These are phyloP conservation scores for Neurospora africana DNA, from an alignment of 495 filamentous ascomycete species.

Conservation along the genomic window DNA sequence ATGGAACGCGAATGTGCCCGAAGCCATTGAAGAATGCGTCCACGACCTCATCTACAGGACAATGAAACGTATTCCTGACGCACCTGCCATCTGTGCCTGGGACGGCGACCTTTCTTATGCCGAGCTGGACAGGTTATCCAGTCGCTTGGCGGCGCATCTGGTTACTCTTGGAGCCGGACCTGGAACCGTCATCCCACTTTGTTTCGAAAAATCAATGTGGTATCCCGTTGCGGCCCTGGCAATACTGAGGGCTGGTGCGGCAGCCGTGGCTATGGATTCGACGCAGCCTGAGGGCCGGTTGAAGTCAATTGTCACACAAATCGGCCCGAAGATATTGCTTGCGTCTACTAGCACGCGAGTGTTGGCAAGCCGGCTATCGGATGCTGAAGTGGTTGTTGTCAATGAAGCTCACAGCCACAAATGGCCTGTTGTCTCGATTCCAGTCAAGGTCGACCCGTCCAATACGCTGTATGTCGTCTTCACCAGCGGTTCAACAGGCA, in stretches of 20 bases:
- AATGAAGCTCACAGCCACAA: background rate
- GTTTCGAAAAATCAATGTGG: constrained; percentile 39
- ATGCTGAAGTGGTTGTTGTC: background rate
- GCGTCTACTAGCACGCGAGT: background rate
- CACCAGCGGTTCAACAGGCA: constrained; percentile 52
- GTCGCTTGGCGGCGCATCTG: constrained; percentile 34
- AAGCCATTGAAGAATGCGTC: constrained; percentile 3
- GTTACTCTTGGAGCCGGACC: constrained; percentile 36
- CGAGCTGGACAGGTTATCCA: constrained; percentile 37
- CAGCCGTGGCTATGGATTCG: constrained; percentile 46
- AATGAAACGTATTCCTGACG: background rate
- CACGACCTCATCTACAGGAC: constrained; percentile 15
- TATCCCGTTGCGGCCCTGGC: constrained; percentile 36
- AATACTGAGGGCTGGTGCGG: constrained; percentile 35
- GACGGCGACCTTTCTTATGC: constrained; percentile 42
- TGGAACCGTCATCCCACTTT: constrained; percentile 29
- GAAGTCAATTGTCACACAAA: constrained; percentile 15
- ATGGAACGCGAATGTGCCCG: constrained; percentile 7
- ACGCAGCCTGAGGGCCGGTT: constrained; percentile 43
- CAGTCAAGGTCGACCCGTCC: constrained; percentile 1
- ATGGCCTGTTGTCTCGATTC: background rate
- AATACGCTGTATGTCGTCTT: constrained; percentile 42
- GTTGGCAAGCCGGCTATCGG: background rate
- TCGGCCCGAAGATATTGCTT: constrained; percentile 21
- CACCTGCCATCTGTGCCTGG: constrained; percentile 24